Conservation (phyloP, 352 stramenopile genomes). For the Globisporangium polare region DNA sequence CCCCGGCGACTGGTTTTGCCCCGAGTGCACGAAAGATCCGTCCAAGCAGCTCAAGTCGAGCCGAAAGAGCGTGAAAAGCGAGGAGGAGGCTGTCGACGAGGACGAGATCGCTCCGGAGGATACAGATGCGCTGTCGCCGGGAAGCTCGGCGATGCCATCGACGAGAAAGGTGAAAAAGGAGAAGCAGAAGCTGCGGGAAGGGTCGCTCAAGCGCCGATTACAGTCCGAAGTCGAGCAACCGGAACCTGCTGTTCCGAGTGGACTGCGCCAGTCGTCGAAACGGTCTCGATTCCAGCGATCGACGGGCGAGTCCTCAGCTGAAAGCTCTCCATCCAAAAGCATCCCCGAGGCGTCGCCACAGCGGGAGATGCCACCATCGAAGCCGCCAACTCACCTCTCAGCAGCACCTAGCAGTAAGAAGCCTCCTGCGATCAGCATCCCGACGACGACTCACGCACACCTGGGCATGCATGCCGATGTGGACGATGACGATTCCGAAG, state of each 20-base stretch:
- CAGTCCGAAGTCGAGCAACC: conserved; percentile 19
- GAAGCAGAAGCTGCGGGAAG: conserved; percentile 53
- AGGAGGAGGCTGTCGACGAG: background rate
- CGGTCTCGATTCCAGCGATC: conserved; percentile 31
- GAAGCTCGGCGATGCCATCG: conserved; percentile 8
- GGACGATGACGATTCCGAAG: conserved; percentile 31
- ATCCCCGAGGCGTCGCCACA: conserved; percentile 29
- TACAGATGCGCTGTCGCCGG: conserved; percentile 12
- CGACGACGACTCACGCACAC: conserved; percentile 20
- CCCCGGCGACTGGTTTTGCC: conserved; percentile 76
- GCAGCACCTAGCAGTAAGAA: conserved; percentile 23
- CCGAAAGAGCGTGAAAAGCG: conserved; percentile 19
- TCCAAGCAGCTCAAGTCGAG: conserved; percentile 27
- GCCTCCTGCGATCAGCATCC: conserved; percentile 35
- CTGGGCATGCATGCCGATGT: conserved; percentile 28
- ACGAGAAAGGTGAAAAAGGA: conserved; percentile 51
- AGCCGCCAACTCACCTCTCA: background rate
- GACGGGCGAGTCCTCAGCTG: conserved; percentile 35
- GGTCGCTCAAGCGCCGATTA: conserved; percentile 53
- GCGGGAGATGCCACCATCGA: conserved; percentile 22
- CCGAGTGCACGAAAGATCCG: conserved; percentile 47
- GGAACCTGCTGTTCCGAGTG: background rate
- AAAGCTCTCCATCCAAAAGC: conserved; percentile 31
- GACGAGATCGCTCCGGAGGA: conserved; percentile 10
- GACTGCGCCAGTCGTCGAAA: conserved; percentile 43